These are phyloP conservation scores for Luffa acutangula DNA, from an alignment of 306 rosid genomes.

Conservation along the genomic window DNA sequence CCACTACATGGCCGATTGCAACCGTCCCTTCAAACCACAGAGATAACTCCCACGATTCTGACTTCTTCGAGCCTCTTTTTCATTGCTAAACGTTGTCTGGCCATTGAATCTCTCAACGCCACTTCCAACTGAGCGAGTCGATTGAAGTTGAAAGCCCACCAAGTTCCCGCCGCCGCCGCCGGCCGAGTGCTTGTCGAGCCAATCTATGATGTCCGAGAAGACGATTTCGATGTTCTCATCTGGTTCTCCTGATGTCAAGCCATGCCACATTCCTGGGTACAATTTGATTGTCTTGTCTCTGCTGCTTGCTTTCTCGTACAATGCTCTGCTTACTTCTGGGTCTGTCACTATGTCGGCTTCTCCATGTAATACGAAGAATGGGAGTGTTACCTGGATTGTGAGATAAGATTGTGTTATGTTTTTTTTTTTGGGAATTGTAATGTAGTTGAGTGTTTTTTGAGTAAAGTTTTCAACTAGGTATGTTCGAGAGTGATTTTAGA, in stretches of 20 bases:
- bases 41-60: slow-evolving; percentile 22
- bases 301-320: slow-evolving; percentile 60
- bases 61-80: neutral
- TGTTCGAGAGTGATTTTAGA: too few species aligned
- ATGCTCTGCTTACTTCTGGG: slow-evolving; percentile 80
- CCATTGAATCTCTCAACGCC: slow-evolving; percentile 13
- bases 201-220: slow-evolving; percentile 48
- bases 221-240: slow-evolving; percentile 63
- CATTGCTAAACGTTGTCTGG: neutral
- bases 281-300: slow-evolving; percentile 59
- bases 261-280: slow-evolving; percentile 92
- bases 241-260: slow-evolving; percentile 65
- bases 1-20: slow-evolving; percentile 29
- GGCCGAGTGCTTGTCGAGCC: slow-evolving; percentile 44
- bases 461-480: neutral
- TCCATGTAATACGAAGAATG: slow-evolving; percentile 81
- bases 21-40: slow-evolving; percentile 36
- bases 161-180: neutral
- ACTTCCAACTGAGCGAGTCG: slow-evolving; percentile 3
- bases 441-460: neutral
- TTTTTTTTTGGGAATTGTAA: neutral
- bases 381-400: slow-evolving; percentile 40
- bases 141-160: neutral
- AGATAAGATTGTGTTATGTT: neutral
- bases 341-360: slow-evolving; percentile 86